Base-by-base conservation (phyloP, 116 monocot species). In the Papilionanthe hybrid region DNA sequence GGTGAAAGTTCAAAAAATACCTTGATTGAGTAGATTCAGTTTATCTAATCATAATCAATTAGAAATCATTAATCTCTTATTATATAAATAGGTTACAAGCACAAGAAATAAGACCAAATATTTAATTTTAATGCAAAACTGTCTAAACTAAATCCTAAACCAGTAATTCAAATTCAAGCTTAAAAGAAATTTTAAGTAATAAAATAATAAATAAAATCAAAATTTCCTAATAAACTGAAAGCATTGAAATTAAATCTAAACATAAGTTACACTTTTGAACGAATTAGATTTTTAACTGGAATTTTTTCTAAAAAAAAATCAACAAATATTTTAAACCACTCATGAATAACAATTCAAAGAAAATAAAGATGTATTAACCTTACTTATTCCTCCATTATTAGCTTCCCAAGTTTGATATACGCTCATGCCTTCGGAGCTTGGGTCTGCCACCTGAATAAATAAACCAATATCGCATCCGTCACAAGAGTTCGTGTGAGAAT, bases 391-490 rank as follows among this genome's bases (percentile, higher is more conserved):
- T 77, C 80, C 84, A 83, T 81, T 88, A 76, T 32, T 74, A 50
- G 82, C 77, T 19, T 77, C 55, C 95, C 92, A 92, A 63, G 89
- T 85, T 80, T 92, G 78, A 86, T 89, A 89, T 18, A 95, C 83
- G 25, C 80, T 91, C 81, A 53, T 85, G 55, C 82, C 81, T 58
- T 82, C 82, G 15, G 23, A 55, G 85, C 92, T 92, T 49, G 95
- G 95, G 80, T 95, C 95, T 41, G 85, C 88, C 25, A 95, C 81
- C 95, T 95, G 83, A 55, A 84, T 83, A 48, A 73, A 44, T 7
- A 42, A 73, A 73, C 1, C 19, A 19, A 44, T 44, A 42, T 6
- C n/a, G n/a, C 18, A 73, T 73, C 17, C 73, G 44, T 44, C n/a
- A 73, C 22, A 44, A 44, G 44, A 42, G 22, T 19, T 20, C 42